Evolutionary conservation across 2,329 filamentous ascomycete genomes (phyloP), one percentile per base, ranked within the genome.

Genomic region (Xylariaceae sp.): DNA sequence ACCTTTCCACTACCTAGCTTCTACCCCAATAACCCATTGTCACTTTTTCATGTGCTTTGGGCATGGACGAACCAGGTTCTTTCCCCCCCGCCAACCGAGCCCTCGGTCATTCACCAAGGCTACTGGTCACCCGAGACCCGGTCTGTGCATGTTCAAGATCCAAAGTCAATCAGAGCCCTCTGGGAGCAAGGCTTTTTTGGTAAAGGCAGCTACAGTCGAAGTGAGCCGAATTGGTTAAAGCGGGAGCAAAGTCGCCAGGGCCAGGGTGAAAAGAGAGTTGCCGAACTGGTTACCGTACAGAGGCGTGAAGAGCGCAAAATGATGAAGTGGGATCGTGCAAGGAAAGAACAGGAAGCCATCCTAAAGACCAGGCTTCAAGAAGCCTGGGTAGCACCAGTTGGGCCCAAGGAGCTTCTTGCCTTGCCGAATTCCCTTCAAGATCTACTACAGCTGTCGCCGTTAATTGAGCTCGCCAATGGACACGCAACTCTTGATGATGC

Each of bases 161-260:
- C 86, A 23, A 80, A 82, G 53, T 88, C 91, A 3, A 88, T 96
- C 61, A 83, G 89, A 52, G 91, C 88, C 1, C 76, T 99, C 21
- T 99, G 96, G 95, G 91, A 96, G 74, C 91, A 96, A 77, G 95
- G 95, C 4, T 99, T 99, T 76, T 99, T 94, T 74, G 96, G 96
- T 44, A 97, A 97, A 74, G 95, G 95, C 40, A 94, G 81, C 66
- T 79, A 98, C 56, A 97, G 93, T 77, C 87, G 96, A 67, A 97
- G 93, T 79, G 94, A 99, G 73, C 94, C 94, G 3, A 95, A 87
- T 65, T 99, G 95, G 95, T 75, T 96, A 47, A 90, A 90, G 63
- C 83, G 90, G 61, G 92, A 96, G 74, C 89, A 91, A 73, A 87
- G 88, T 24, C 84, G 88, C 47, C 82, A 82, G 57, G 90, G 90